phyloP scores from a whole-genome alignment of 257 asterid genomes.

The Echium plantagineum region DNA sequence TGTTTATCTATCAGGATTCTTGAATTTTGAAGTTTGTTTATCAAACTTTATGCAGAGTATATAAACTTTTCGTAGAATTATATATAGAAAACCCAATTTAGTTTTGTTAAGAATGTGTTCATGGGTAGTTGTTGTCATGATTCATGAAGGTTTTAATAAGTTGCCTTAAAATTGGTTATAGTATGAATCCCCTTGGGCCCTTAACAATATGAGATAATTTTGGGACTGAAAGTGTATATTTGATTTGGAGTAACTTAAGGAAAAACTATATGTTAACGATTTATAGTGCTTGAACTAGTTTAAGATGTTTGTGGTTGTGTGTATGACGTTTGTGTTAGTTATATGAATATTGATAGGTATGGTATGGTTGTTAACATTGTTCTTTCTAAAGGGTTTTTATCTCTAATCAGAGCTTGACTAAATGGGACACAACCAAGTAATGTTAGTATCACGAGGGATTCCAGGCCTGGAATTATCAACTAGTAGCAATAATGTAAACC shows the following conservation, averaged over 20 bases:
- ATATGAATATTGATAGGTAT: not conserved
- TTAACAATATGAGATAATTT: too few relatives aligned
- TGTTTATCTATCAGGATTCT: too few relatives aligned
- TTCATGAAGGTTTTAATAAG: too few relatives aligned
- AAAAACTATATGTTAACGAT: not conserved
- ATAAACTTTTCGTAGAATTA: not conserved
- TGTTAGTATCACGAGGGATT: conserved; percentile 41
- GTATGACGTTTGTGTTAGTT: too few relatives aligned
- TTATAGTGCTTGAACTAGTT: not conserved
- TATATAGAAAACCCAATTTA: too few relatives aligned
- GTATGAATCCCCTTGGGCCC: too few relatives aligned
- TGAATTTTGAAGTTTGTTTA: too few relatives aligned
- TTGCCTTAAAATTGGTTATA: too few relatives aligned
- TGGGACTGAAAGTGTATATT: too few relatives aligned
- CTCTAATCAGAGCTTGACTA: not conserved
- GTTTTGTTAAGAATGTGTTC: not conserved
- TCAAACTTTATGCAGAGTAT: too few relatives aligned
- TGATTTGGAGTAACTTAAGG: not conserved
- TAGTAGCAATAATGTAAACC: not conserved
- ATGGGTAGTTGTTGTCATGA: not conserved
- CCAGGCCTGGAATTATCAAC: conserved; percentile 38
- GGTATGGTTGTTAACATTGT: not conserved
- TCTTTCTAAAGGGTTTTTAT: not conserved
- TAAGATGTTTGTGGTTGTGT: not conserved
- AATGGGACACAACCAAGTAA: conserved; percentile 36